A percentile compares a stretch with the other conserved stretches of the same genome.
These are phyloP conservation scores for Mrakiaceae sp. DNA, from an alignment of 1,284 basidiomycete species.

Conservation along the genomic window DNA sequence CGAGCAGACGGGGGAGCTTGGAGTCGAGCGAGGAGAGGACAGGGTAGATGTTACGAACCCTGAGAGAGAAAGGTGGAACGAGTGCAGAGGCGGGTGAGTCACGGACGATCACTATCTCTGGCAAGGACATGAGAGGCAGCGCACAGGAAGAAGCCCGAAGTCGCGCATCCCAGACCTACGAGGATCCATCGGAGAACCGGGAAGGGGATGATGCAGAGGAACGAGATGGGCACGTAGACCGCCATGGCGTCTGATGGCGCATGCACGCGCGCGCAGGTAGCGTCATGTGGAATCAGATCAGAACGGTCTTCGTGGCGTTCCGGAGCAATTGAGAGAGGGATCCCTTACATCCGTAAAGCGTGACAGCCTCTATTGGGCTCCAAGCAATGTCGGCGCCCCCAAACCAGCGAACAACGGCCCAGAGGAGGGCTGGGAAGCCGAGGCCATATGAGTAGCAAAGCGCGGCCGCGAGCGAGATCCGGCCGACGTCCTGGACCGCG, in stretches of 20 bases:
- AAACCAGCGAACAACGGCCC: slow-evolving; percentile 14
- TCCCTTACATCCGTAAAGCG: slow-evolving; percentile 40
- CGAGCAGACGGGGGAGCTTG: slow-evolving; percentile 66
- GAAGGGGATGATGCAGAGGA: slow-evolving; percentile 71
- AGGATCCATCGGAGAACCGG: slow-evolving; percentile 68
- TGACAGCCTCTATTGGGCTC: slow-evolving; percentile 57
- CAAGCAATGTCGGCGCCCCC: slow-evolving; percentile 36
- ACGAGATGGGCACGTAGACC: slow-evolving; percentile 34
- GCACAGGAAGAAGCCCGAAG: slow-evolving; percentile 71
- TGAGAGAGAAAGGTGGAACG: slow-evolving; percentile 10
- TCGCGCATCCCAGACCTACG: slow-evolving; percentile 53
- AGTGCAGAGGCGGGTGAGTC: background rate
- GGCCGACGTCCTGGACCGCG: slow-evolving; percentile 69
- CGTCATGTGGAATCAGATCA: background rate
- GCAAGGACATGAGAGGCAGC: slow-evolving; percentile 15
- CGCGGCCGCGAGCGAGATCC: slow-evolving; percentile 67
- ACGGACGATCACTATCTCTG: background rate
- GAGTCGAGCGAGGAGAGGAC: slow-evolving; percentile 76
- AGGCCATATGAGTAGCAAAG: slow-evolving; percentile 79
- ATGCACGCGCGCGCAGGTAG: slow-evolving; percentile 7
- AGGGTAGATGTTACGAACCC: slow-evolving; percentile 69
- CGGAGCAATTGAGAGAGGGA: slow-evolving; percentile 27
- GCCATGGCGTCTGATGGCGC: slow-evolving; percentile 12
- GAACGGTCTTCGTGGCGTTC: slow-evolving; percentile 18
- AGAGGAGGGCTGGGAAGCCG: slow-evolving; percentile 57